These are phyloP conservation scores for Solanum peruvianum DNA, from an alignment of 257 asterid genomes.

Conservation along the genomic window DNA sequence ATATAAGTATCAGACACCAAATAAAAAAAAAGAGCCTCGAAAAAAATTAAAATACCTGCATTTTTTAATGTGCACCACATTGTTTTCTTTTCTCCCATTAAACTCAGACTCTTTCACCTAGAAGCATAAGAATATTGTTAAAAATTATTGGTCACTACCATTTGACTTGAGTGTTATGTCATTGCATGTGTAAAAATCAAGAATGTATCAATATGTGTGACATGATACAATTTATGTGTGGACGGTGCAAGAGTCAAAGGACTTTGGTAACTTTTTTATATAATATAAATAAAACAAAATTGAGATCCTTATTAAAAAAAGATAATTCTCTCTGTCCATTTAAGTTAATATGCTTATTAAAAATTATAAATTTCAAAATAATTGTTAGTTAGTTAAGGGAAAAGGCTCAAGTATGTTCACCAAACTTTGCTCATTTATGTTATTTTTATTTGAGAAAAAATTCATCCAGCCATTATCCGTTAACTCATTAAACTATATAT, in stretches of 20 bases:
- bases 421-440: too few species aligned
- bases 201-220: not conserved
- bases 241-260: not conserved
- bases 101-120: conserved; percentile 73
- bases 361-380: too few species aligned
- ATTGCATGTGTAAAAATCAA: not conserved
- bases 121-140: not conserved
- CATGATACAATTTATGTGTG: not conserved
- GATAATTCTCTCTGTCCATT: too few species aligned
- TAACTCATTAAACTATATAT: not conserved
- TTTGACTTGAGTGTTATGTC: not conserved
- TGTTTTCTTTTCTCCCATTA: conserved; percentile 56
- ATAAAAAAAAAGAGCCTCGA: too few species aligned
- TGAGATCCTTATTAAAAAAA: not conserved
- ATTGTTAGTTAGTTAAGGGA: too few species aligned
- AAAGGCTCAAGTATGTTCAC: too few species aligned
- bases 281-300: not conserved
- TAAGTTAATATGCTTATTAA: not conserved
- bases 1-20: too few species aligned
- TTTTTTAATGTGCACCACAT: conserved; percentile 67
- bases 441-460: too few species aligned
- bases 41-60: conserved; percentile 54
- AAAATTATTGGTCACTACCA: not conserved
- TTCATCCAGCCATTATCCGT: too few species aligned
- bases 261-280: not conserved